Conservation (phyloP, 2,329 filamentous ascomycete species). For the Neopestalotiopsis rosae region DNA sequence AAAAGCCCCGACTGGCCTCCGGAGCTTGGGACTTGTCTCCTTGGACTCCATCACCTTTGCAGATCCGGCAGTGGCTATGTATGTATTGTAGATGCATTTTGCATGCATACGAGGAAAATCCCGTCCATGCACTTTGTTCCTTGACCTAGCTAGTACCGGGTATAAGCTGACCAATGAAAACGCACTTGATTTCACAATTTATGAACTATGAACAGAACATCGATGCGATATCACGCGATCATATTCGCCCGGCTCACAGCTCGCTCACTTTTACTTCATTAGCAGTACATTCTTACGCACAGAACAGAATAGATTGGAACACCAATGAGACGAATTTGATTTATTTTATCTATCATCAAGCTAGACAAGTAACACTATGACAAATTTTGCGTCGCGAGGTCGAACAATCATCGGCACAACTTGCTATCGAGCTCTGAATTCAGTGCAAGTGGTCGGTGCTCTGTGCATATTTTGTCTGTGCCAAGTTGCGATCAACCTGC, state of each 20-base stretch:
- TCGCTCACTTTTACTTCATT: neutral
- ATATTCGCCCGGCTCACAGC: neutral
- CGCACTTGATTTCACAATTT: neutral
- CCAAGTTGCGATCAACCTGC: slow-evolving; percentile 9
- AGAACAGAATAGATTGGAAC: neutral
- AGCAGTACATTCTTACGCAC: neutral
- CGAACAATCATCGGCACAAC: slow-evolving; percentile 1
- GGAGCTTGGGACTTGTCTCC: neutral
- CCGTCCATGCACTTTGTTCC: neutral
- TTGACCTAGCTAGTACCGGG: neutral
- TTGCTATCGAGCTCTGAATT: neutral
- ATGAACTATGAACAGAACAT: neutral
- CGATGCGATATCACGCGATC: neutral
- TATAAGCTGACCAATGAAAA: neutral
- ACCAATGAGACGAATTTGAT: neutral
- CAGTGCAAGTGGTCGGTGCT: neutral
- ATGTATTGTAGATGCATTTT: neutral
- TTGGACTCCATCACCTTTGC: neutral
- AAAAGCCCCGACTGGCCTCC: neutral
- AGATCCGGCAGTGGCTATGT: neutral
- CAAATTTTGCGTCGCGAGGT: neutral
- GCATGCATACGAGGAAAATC: neutral
- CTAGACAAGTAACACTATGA: neutral
- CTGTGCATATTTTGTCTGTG: slow-evolving; percentile 1
- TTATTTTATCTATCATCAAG: neutral